Percentiles rank a stretch among this genome's conserved stretches.
Evolutionary conservation across 1,284 basidiomycete species (phyloP).

Genomic region (Singerocomus inundabilis): DNA sequence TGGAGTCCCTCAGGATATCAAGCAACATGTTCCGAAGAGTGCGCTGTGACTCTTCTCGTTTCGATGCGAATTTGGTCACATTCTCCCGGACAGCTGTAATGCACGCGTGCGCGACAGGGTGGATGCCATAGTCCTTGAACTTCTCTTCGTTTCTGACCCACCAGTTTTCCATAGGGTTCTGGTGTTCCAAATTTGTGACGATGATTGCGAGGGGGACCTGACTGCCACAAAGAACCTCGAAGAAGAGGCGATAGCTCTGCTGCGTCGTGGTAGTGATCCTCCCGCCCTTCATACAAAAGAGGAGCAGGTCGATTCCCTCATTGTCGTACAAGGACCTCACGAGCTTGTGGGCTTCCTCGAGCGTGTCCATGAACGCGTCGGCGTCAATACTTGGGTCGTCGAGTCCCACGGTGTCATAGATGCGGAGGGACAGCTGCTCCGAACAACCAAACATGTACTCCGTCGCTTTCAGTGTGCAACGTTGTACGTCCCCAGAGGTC

Average conservation of each 20-base stretch:
- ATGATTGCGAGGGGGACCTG: conserved; percentile 38
- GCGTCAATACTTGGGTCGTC: not conserved
- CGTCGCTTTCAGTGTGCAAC: too few species aligned
- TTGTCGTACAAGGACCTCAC: not conserved
- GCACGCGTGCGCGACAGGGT: conserved; percentile 28
- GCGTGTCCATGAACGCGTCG: too few species aligned
- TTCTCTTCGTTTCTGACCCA: conserved; percentile 27
- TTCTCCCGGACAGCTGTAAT: conserved; percentile 27
- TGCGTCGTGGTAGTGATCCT: conserved; percentile 34
- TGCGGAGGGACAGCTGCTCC: not conserved
- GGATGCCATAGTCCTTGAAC: conserved; percentile 27
- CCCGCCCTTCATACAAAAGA: conserved; percentile 39
- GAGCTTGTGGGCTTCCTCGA: not conserved
- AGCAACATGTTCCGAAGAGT: too few species aligned
- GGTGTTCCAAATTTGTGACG: conserved; percentile 40
- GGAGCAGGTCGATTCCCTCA: conserved; percentile 37
- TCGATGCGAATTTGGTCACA: too few species aligned
- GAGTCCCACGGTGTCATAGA: not conserved
- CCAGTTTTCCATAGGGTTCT: conserved; percentile 32
- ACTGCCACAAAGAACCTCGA: conserved; percentile 32
- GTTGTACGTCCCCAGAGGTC: not conserved
- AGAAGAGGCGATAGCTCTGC: conserved; percentile 40
- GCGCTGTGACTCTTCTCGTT: too few species aligned
- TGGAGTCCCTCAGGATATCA: too few species aligned
- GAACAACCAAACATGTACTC: too few species aligned